phyloP scores from a whole-genome alignment of 2,329 filamentous ascomycete species.

The Exophiala sideris region DNA sequence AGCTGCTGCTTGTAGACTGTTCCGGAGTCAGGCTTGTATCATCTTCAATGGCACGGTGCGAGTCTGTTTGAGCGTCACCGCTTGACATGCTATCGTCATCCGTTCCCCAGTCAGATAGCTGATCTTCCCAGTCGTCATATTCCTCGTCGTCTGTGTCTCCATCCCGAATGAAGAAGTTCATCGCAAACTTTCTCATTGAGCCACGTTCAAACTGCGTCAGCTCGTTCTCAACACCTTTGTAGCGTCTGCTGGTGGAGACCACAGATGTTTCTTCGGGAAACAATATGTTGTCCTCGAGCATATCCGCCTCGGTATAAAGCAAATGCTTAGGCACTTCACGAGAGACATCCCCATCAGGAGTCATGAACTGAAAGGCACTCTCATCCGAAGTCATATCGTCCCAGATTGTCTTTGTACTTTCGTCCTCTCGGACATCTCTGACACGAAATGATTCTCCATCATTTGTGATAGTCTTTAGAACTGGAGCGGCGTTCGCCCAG shows the following conservation, averaged over 20 bases:
- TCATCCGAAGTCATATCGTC: conserved; percentile 30
- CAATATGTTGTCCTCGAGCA: conserved; percentile 40
- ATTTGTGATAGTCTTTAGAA: conserved; percentile 37
- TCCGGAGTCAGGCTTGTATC: no score
- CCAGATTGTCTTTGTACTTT: conserved; percentile 35
- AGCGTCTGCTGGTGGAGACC: not conserved
- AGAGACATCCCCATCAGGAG: not conserved
- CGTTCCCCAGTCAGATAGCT: no score
- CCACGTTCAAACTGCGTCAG: not conserved
- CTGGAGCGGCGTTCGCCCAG: conserved; percentile 20
- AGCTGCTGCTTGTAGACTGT: no score
- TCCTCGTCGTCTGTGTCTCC: no score
- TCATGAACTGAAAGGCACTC: not conserved
- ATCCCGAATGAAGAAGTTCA: not conserved
- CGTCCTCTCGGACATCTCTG: conserved; percentile 38
- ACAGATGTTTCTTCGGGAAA: conserved; percentile 36
- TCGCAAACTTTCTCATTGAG: not conserved
- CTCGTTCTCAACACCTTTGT: not conserved
- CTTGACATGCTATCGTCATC: no score
- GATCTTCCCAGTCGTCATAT: no score
- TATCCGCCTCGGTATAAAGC: conserved; percentile 41
- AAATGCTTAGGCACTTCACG: conserved; percentile 26
- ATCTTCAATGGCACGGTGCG: no score
- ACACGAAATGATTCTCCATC: conserved; percentile 35
- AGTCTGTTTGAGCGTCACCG: no score